Conservation (phyloP, 768 basidiomycete genomes). For the Solioccasus polychromus region DNA sequence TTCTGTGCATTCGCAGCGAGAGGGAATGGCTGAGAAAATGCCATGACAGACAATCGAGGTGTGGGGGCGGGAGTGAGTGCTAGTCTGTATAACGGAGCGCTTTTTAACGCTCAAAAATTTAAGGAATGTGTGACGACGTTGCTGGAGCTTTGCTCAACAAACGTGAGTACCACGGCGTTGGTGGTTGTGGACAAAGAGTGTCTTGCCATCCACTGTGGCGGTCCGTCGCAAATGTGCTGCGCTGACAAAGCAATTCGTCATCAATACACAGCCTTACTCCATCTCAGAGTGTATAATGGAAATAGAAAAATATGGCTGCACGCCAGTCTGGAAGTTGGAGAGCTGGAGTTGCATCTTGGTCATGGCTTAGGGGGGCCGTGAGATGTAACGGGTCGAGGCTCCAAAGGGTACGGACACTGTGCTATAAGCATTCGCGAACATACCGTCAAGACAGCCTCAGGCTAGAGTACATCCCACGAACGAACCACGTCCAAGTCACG, state of each 20-base stretch:
- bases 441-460: no score
- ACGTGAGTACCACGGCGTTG: slow-evolving; percentile 19
- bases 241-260: slow-evolving; percentile 22
- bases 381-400: no score
- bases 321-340: no score
- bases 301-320: no score
- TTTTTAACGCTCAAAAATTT: slow-evolving; percentile 12
- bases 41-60: slow-evolving; percentile 40
- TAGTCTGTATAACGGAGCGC: slow-evolving; percentile 3
- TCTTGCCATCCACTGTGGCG: slow-evolving; percentile 8
- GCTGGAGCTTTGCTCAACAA: slow-evolving; percentile 8
- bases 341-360: no score
- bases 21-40: slow-evolving; percentile 78
- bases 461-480: no score
- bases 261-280: slow-evolving; percentile 13
- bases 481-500: no score
- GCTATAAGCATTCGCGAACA: no score
- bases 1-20: slow-evolving; percentile 56
- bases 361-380: no score
- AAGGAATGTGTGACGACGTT: slow-evolving; percentile 30
- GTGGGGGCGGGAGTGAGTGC: slow-evolving; percentile 21
- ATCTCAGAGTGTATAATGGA: no score
- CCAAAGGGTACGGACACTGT: no score
- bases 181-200: slow-evolving; percentile 21
- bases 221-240: slow-evolving; percentile 11